Base-by-base conservation (phyloP, 1,284 basidiomycete species). In the Wallemia hederae region DNA sequence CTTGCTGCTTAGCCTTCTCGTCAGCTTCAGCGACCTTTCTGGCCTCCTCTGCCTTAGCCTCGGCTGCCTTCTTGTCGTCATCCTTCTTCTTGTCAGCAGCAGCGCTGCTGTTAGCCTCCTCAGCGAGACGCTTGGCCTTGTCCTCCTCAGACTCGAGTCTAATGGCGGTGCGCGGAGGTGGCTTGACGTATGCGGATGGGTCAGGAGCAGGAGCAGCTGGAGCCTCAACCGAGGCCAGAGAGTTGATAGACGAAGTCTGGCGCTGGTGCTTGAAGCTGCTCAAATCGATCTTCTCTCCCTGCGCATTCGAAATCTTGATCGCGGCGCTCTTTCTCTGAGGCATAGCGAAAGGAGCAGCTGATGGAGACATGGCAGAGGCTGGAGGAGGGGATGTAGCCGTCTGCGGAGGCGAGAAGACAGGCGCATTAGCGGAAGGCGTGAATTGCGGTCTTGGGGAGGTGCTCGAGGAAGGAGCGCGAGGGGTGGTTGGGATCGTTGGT, bases 1-100 rank as follows among this genome's bases (percentile, higher is more conserved):
- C 68, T 59, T 65, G 55, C 60, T 64, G 34, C 27, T 33, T 60
- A 27, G 60, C n/a, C 81, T 77, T 60, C 71, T 74, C 66, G 73
- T 73, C 39, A 71, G 69, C 59, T 70, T 73, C 72, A 63, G 70
- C 65, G 60, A 65, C 65, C 65, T 66, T 65, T 61, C 39, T 67
- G 57, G 59, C 62, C 59, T 70, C 72, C 64, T 72, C 71, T 62
- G 70, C 70, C 62, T 69, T 67, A 27, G 56, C 61, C 27, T 56
- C 61, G 49, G 62, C 63, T 55, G 68, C 63, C 33, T 71, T 63
- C 31, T 61, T 57, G n/a, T 33, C 61, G 19, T 64, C 55, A 2
- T 59, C 25, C n/a, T 60, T 59, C 58, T 62, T 63, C 11, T 59
- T 61, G 29, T 60, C 62, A 1, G 31, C 62, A 26, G 31, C 60